phyloP scores from a whole-genome alignment of 768 basidiomycete species.

The Kwoniella sp. region DNA sequence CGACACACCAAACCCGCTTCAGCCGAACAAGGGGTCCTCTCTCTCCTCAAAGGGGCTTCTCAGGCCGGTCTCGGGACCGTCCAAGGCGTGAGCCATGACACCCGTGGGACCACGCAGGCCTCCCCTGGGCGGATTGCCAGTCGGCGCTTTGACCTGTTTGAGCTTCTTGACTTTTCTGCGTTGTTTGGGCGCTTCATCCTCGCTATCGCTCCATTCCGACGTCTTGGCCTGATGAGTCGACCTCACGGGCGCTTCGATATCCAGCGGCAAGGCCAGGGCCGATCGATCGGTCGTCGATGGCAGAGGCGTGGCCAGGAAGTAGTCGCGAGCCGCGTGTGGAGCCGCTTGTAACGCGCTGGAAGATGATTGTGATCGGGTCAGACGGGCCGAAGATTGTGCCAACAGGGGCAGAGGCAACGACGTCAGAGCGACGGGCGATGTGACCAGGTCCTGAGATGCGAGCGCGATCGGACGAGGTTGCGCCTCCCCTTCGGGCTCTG shows the following conservation, averaged over 20 bases:
- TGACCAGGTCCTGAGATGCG: neutral
- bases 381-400: constrained; percentile 2
- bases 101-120: no score
- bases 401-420: constrained; percentile 1
- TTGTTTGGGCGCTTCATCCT: constrained; percentile 12
- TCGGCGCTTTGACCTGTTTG: neutral
- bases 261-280: constrained; percentile 12
- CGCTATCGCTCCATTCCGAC: constrained; percentile 25
- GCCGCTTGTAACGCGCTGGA: constrained; percentile 3
- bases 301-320: constrained; percentile 11
- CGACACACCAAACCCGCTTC: no score
- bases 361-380: constrained; percentile 32
- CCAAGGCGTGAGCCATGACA: no score
- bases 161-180: constrained; percentile 14
- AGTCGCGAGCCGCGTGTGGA: constrained; percentile 7
- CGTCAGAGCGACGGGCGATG: neutral
- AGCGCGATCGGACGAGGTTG: neutral
- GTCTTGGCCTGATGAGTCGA: neutral
- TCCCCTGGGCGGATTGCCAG: no score
- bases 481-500: neutral
- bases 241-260: neutral
- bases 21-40: constrained; percentile 8
- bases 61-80: no score
- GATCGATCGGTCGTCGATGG: constrained; percentile 18
- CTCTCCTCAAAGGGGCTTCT: constrained; percentile 39